These are phyloP conservation scores for Coemansia javaensis DNA, from an alignment of 192 early-diverging fungal genomes.

Conservation along the genomic window DNA sequence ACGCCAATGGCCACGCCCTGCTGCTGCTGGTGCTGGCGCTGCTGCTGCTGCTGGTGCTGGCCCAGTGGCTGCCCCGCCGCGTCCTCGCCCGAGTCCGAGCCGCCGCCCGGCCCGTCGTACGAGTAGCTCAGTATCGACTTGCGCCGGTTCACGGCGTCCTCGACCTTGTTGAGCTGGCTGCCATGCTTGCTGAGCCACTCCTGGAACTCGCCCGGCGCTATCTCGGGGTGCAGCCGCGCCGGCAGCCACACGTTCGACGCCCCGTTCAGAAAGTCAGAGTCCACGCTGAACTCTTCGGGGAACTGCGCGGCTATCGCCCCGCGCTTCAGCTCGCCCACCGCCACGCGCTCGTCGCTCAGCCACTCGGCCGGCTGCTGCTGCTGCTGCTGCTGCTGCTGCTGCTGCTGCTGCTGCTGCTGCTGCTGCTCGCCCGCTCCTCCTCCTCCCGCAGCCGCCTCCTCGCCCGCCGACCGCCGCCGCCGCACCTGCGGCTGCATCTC, in stretches of 20 bases:
- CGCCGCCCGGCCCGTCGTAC: slow-evolving; percentile 14
- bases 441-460: slow-evolving; percentile 1
- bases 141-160: slow-evolving; percentile 37
- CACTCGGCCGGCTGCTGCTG: slow-evolving; percentile 13
- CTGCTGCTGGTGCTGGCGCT: too few relatives aligned
- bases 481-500: background rate
- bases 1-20: background rate
- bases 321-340: slow-evolving; percentile 51
- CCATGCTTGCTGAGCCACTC: slow-evolving; percentile 50
- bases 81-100: slow-evolving; percentile 5
- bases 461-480: background rate
- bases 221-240: slow-evolving; percentile 55
- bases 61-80: too few relatives aligned
- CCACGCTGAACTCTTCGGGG: slow-evolving; percentile 50
- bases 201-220: slow-evolving; percentile 54
- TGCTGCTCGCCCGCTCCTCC: background rate
- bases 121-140: slow-evolving; percentile 51
- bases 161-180: slow-evolving; percentile 35
- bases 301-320: slow-evolving; percentile 50
- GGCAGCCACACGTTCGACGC: slow-evolving; percentile 53
- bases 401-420: too few relatives aligned
- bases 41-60: too few relatives aligned
- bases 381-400: background rate
- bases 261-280: slow-evolving; percentile 40
- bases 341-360: slow-evolving; percentile 44